Evolutionary conservation across 106 monocot genomes (phyloP), one percentile per base, ranked within the genome.

Genomic region (Allium sativum): DNA sequence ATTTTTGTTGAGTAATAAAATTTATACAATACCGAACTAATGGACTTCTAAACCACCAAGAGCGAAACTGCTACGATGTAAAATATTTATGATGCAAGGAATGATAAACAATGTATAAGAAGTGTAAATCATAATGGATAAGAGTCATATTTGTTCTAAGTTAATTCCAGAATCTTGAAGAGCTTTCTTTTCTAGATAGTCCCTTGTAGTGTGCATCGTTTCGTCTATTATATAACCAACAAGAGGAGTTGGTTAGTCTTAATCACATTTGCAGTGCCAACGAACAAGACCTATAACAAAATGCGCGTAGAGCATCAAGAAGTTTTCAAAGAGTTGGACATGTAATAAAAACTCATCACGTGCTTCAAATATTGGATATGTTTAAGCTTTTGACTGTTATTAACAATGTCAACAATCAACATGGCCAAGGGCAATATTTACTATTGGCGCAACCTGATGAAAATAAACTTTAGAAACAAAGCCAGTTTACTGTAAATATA

Each of bases 221-320:
- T 92, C 92, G 72, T 99, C 98, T 60, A 88, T 88, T 31, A 99
- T 99, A 74, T 99, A 99, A 17, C 92, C 98, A 65, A 88, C 98
- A 81, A 99, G 76, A 66, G 92, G 92, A 73, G 75, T 88, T 53
- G 88, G 92, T 81, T 99, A 74, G 70, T 99, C 69, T 88, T 92
- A 53, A 85, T 54, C 17, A 99, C 92, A 86, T 99, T 99, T 48
- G 98, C 88, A 42, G 98, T 92, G 72, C 98, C 92, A 62, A 99
- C 85, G 85, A 99, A 99, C 19, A 99, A 65, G 42, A 99, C 98
- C 88, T 99, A 70, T 21, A 67, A 45, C 21, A 44, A 47, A 42
- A 76, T 21, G 15, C 56, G 8, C 31, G 31, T 31, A 31, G 31
- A 31, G 31, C 5, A 31, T 31, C 31, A 31, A 5, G 31, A 2